Base-by-base conservation (phyloP, 2,329 filamentous ascomycete genomes). In the Epichloe aotearoae region DNA sequence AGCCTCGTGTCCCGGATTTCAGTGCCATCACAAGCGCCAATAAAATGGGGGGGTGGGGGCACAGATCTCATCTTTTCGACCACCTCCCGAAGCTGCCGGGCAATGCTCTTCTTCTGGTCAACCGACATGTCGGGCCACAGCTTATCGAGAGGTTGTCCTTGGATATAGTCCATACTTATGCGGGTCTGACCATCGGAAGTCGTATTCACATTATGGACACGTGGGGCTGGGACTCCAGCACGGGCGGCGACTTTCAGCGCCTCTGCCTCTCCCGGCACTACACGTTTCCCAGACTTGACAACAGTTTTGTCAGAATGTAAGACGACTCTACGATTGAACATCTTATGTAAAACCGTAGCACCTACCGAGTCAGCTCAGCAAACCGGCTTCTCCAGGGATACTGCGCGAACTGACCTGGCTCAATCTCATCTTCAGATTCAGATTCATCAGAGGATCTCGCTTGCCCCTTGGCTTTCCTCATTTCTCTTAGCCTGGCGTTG, bases 101-200 rank as follows among this genome's bases (percentile, higher is more conserved):
- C 56, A 0, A 58, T 53, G 20, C 54, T 51, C 43, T 49, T 57
- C 49, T 57, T 64, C 37, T 61, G 33, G 1, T 56, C 51, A 2
- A 15, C 33, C 1, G 56, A 56, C 51, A 63, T 57, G 34, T 50
- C 47, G 1, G 55, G 54, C 63, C 62, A 64, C 1, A 60, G 20
- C 14, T 58, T 50, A n/a, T 59, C 53, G 11, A 65, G 62, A 4
- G 53, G 42, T 44, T 61, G 41, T 3, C 63, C 60, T 42, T 57
- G 23, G 17, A 63, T 52, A 33, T 61, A 61, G 5, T 51, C 52
- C 61, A 66, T 64, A 2, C 47, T 19, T 33, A 63, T 61, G 39
- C 39, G 49, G 15, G 38, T 45, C n/a, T 55, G 14, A 5, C 58
- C 58, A 14, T 62, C 55, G 12, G 55, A 33, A 14, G 51, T 54